Evolutionary conservation across 1,284 basidiomycete genomes (phyloP), one percentile per base, ranked within the genome.

Genomic region (Apiotrichum sp.): DNA sequence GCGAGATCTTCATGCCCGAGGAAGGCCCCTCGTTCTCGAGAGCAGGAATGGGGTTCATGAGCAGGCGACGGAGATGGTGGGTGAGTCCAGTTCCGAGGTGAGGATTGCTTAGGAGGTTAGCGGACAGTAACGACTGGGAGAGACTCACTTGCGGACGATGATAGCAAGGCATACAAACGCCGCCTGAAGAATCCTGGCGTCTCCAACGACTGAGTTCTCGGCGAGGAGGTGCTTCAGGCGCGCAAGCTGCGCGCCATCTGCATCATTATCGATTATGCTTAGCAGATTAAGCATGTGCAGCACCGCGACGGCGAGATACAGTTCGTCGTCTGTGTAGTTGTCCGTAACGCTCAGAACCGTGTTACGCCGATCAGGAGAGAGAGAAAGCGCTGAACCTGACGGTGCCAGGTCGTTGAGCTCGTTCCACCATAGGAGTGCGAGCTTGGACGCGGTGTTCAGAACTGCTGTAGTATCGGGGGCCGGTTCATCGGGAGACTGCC

Each of bases 1-100:
- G 86, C 9, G 83, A 82, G 2, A 68, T 65, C 53, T 61, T 65
- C 22, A 47, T 56, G 11, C 48, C 32, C 8, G 53, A 56, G 10
- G 82, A 83, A 22, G 22, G 22, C 74, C 90, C 89, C 65, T 89
- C 86, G 65, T 87, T 86, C 66, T 93, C 88, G 65, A 96, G 92
- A 36, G 93, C 87, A 0, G 89, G 84, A 40, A 95, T 77, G 6
- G 93, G 92, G 2, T 87, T 87, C 8, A 89, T 92, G 32, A 95
- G 84, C 64, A 96, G 93, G 50, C 87, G 86, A 35, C 93, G 85
- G 40, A 98, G 80, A 67, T 93, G 89, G 43, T 80, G 80, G 0
- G 87, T 86, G 82, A 93, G 86, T 9, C 82, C 80, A 3, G 84
- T 74, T 1, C 90, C 89, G 53, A 90, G 84, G 22, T 86, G 83